Evolutionary conservation across 805 yeast genomes (phyloP), one percentile per base, ranked within the genome.

Genomic region (Ogataea methylovora): DNA sequence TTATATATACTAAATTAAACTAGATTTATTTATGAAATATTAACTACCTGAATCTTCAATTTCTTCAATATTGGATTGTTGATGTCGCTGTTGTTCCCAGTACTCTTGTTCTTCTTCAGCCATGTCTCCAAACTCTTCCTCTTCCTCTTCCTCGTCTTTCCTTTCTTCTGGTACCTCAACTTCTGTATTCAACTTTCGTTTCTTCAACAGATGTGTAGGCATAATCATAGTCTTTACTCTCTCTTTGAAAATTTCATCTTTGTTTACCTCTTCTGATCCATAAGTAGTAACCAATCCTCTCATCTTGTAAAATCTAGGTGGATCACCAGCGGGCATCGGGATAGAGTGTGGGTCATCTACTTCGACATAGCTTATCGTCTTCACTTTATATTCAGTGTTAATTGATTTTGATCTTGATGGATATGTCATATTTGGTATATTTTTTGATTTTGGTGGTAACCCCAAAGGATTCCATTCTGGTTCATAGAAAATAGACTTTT

Each of bases 401-500:
- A 26, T 34, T 19, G 21, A 22, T 24, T 9, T 24, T 11, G 32
- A 31, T 30, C 45, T 51, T 21, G 64, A 38, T 12, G 67, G 66
- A 24, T 56, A 56, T 2, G 62, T 55, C 4, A 56, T 24, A 25
- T 51, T 53, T 28, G 43, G 44, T 23, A 27, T 43, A 43, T 13
- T 55, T 4, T 20, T 7, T 4, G 18, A 15, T 22, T 14, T 37
- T 7, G 23, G 82, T 0, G 77, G 72, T 31, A 47, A 54, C 0
- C 86, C 86, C 5, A 66, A 46, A 2, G 80, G 77, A 39, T 79
- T 79, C 60, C 81, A 67, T 40, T 79, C 84, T 4, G 79, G 76
- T 44, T 79, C 80, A 52, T 73, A 77, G 48, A 71, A 79, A 2
- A 76, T 60, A 7, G 84, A 76, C 25, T 63, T 55, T 20, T 43